phyloP scores from a whole-genome alignment of 73 alveolate species.

The Tetrahymena elliotti region DNA sequence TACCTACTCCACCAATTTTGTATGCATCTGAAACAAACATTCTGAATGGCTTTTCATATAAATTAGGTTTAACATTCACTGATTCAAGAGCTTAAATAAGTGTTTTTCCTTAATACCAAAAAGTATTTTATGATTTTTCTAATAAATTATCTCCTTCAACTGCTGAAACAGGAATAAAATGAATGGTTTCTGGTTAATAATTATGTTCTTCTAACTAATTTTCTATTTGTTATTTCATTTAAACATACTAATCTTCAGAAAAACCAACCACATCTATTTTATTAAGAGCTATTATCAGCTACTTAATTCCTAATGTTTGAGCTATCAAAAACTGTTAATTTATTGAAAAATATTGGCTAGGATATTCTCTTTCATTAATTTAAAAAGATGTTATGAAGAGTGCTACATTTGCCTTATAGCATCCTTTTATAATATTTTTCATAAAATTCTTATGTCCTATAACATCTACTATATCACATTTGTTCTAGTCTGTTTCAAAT shows the following conservation, averaged over 20 bases:
- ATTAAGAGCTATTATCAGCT: constrained; percentile 57
- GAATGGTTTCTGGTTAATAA: constrained; percentile 48
- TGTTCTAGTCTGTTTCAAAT: neutral
- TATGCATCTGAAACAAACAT: constrained; percentile 71
- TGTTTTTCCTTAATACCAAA: constrained; percentile 62
- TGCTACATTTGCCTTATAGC: neutral
- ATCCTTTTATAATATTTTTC: neutral
- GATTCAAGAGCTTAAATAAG: constrained; percentile 48
- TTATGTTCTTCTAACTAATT: constrained; percentile 53
- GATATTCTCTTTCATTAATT: neutral
- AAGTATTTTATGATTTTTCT: constrained; percentile 49
- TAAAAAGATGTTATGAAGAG: neutral
- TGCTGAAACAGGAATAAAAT: constrained; percentile 62
- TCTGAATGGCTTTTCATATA: constrained; percentile 58
- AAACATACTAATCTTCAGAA: constrained; percentile 50
- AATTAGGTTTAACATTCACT: constrained; percentile 50
- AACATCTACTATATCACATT: neutral
- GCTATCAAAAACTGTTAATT: constrained; percentile 58
- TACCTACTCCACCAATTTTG: constrained; percentile 70
- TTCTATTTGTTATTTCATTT: constrained; percentile 41
- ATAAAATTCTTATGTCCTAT: neutral
- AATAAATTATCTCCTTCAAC: constrained; percentile 55
- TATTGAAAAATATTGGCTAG: neutral
- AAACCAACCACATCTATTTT: constrained; percentile 56
- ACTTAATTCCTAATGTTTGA: constrained; percentile 65